Conservation (phyloP, 2,329 filamentous ascomycete species). For the Aspergillus phoenicis region DNA sequence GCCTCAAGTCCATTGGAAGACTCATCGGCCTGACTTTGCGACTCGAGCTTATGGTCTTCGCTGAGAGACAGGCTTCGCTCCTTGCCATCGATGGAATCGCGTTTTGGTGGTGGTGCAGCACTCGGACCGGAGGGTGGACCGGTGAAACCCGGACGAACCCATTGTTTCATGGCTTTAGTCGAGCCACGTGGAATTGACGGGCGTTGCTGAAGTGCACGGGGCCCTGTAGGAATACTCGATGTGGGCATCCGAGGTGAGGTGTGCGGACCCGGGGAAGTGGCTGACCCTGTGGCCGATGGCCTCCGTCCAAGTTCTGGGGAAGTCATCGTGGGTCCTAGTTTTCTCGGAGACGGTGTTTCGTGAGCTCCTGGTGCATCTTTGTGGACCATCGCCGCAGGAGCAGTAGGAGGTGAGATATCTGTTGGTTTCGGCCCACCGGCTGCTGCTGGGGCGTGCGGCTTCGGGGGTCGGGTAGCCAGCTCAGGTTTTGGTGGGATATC, state of each 20-base stretch:
- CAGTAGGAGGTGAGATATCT: conserved; percentile 41
- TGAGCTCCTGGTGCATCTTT: conserved; percentile 25
- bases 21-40: conserved; percentile 16
- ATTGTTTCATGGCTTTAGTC: conserved; percentile 42
- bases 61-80: conserved; percentile 23
- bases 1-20: conserved; percentile 18
- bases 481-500: conserved; percentile 32
- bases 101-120: conserved; percentile 28
- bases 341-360: conserved; percentile 25
- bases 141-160: conserved; percentile 42
- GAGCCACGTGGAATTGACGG: conserved; percentile 33
- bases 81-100: conserved; percentile 36
- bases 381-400: conserved; percentile 39
- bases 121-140: conserved; percentile 26
- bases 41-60: conserved; percentile 25
- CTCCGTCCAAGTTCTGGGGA: conserved; percentile 32
- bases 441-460: conserved; percentile 22
- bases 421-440: conserved; percentile 23
- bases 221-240: conserved; percentile 45
- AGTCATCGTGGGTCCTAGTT: conserved; percentile 22
- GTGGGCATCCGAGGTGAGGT: conserved; percentile 42
- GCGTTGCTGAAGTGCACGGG: conserved; percentile 44
- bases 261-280: conserved; percentile 34
- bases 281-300: conserved; percentile 29
- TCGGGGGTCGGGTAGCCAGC: conserved; percentile 27